Evolutionary conservation across 2,329 filamentous ascomycete genomes (phyloP), one percentile per base, ranked within the genome.

Genomic region (Hirsutella minnesotensis): DNA sequence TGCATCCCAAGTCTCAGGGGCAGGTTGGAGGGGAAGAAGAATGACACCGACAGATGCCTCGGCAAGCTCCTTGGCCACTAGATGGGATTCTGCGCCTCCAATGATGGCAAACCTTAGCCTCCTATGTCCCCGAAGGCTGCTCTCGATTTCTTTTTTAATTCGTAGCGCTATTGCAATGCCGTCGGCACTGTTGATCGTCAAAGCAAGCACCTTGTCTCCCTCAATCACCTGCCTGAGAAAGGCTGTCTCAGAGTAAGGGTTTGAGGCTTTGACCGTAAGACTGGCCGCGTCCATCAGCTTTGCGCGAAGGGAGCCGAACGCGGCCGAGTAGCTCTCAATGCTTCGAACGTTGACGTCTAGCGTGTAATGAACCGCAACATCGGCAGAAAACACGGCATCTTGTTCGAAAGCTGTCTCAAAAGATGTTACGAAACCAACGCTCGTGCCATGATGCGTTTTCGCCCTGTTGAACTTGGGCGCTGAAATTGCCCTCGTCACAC

Each of bases 151-250:
- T 4, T 58, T 52, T 59, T 83, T 83, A 47, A 83, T 60, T 20
- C 65, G 63, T n/a, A 84, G 63, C 1, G 77, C 56, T 0, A 75
- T 61, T 3, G 76, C 72, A 46, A 83, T 82, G 18, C 68, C 67
- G 51, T 83, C 79, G 7, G 79, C 79, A 46, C 72, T 79, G 52
- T 83, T 73, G 10, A 72, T 72, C 0, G 70, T 76, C 10, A 83
- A 53, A 4, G 72, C 75, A 1, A 84, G 65, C 0, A 77, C 68
- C 2, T 73, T 52, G 3, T 69, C 59, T 19, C 75, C 78, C 2
- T 62, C 53, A 3, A 81, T 61, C 0, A 81, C 78, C 50, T 67
- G 66, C 46, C 62, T 66, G 18, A 79, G 64, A 51, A 69, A 79
- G 3, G 65, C 61, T 1, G 59, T 57, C 52, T 77, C 73, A 0